Conservation (phyloP, 2,329 filamentous ascomycete genomes). For the Xylaria sp. region DNA sequence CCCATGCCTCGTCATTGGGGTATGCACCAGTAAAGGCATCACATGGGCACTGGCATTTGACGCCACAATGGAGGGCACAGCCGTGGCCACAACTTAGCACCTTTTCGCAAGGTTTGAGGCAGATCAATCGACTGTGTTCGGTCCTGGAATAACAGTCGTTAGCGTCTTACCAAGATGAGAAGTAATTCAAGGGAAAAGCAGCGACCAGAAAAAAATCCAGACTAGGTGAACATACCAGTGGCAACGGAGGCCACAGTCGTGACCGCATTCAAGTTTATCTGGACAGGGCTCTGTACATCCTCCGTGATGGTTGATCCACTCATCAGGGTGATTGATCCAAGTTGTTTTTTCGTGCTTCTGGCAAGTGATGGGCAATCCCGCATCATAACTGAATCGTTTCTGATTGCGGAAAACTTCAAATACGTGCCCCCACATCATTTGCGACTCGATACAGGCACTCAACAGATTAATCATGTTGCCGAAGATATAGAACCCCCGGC, state of each 20-base stretch:
- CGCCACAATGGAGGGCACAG: slow-evolving; percentile 36
- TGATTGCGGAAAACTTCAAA: slow-evolving; percentile 49
- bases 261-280: slow-evolving; percentile 37
- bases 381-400: slow-evolving; percentile 37
- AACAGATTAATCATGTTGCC: slow-evolving; percentile 69
- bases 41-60: slow-evolving; percentile 37
- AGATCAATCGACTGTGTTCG: slow-evolving; percentile 36
- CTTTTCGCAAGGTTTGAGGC: slow-evolving; percentile 37
- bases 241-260: slow-evolving; percentile 39
- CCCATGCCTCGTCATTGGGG: slow-evolving; percentile 31
- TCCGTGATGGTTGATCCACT: slow-evolving; percentile 52
- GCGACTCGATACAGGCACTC: slow-evolving; percentile 50
- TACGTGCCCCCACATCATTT: slow-evolving; percentile 49
- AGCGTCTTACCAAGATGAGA: background rate
- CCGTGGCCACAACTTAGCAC: slow-evolving; percentile 36
- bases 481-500: slow-evolving; percentile 82
- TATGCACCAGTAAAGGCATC: slow-evolving; percentile 36
- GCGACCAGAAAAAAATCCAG: too few species aligned
- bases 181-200: background rate
- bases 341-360: slow-evolving; percentile 59
- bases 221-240: slow-evolving; percentile 39
- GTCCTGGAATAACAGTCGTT: slow-evolving; percentile 29
- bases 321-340: slow-evolving; percentile 56
- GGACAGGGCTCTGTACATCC: slow-evolving; percentile 37
- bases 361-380: slow-evolving; percentile 68